These are phyloP conservation scores for Boeremia exigua DNA, from an alignment of 2,329 filamentous ascomycete genomes.

Conservation along the genomic window DNA sequence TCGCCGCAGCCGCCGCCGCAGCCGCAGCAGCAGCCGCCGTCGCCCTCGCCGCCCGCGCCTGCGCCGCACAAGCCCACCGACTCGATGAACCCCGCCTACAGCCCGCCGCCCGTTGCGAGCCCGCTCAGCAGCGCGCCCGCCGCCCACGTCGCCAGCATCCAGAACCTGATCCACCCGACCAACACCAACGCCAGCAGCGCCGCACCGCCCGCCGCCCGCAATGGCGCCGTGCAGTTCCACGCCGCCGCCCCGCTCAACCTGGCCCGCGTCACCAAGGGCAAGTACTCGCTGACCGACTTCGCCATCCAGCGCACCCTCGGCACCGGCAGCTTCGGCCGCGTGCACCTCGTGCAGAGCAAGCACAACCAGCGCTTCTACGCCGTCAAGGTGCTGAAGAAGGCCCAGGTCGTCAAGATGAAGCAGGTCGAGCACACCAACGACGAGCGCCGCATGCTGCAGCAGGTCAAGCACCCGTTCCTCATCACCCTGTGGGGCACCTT, in stretches of 20 bases:
- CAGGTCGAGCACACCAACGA: constrained; percentile 99
- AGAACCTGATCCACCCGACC: constrained; percentile 77
- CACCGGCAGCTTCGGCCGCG: constrained; percentile 94
- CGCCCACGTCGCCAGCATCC: constrained; percentile 80
- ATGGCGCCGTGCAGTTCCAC: constrained; percentile 57
- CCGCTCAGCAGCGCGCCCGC: constrained; percentile 47
- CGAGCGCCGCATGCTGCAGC: constrained; percentile 91
- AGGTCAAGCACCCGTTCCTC: constrained; percentile 96
- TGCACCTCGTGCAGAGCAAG: constrained; percentile 95
- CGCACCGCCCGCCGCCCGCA: constrained; percentile 63
- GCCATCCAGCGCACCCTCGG: constrained; percentile 88
- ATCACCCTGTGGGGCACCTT: constrained; percentile 99
- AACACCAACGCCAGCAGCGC: constrained; percentile 8
- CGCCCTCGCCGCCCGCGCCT: constrained; percentile 4
- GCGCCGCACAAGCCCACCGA: constrained; percentile 45
- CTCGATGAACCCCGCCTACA: constrained; percentile 50
- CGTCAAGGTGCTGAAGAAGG: constrained; percentile 98
- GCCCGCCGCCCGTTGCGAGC: constrained; percentile 38
- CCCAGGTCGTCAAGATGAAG: constrained; percentile 99
- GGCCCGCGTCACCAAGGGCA: constrained; percentile 84
- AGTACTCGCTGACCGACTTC: constrained; percentile 94
- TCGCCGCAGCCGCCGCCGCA: constrained; percentile 6
- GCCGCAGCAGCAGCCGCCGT: neutral
- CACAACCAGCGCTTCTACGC: constrained; percentile 99
- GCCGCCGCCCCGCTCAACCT: constrained; percentile 45